Evolutionary conservation across 345 rosid genomes (phyloP).

Genomic region (Salix dunnii): DNA sequence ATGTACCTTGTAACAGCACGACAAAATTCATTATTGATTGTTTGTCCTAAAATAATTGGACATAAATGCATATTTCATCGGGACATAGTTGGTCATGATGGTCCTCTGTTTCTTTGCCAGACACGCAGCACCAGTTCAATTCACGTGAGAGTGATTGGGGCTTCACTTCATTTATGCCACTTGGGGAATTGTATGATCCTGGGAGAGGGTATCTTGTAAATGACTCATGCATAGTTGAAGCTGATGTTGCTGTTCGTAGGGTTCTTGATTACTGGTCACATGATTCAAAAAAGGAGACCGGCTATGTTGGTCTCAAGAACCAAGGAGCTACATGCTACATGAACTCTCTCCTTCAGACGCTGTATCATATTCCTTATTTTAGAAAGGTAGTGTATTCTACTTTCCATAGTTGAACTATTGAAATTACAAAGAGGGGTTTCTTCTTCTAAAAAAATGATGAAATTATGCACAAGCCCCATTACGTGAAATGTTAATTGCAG

Average conservation of each 20-base stretch:
- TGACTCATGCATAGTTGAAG: constrained; percentile 77
- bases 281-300: constrained; percentile 96
- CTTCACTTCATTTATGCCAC: constrained; percentile 90
- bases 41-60: background rate
- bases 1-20: background rate
- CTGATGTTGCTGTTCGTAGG: constrained; percentile 82
- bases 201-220: constrained; percentile 73
- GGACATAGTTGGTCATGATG: background rate
- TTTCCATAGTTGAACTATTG: background rate
- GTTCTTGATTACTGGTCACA: constrained; percentile 80
- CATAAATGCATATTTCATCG: background rate
- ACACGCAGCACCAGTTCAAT: constrained; percentile 88
- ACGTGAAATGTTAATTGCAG: constrained; percentile 38
- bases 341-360: constrained; percentile 93
- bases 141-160: constrained; percentile 97
- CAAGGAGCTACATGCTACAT: constrained; percentile 99
- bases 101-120: constrained; percentile 34
- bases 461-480: background rate
- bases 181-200: constrained; percentile 89
- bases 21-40: background rate
- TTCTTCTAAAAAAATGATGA: background rate
- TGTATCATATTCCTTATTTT: constrained; percentile 93
- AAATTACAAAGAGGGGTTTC: background rate
- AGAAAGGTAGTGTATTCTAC: constrained; percentile 61
- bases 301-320: constrained; percentile 97